Conservation (phyloP, 371 early-diverging fungal genomes). For the Coemansia sp. region DNA sequence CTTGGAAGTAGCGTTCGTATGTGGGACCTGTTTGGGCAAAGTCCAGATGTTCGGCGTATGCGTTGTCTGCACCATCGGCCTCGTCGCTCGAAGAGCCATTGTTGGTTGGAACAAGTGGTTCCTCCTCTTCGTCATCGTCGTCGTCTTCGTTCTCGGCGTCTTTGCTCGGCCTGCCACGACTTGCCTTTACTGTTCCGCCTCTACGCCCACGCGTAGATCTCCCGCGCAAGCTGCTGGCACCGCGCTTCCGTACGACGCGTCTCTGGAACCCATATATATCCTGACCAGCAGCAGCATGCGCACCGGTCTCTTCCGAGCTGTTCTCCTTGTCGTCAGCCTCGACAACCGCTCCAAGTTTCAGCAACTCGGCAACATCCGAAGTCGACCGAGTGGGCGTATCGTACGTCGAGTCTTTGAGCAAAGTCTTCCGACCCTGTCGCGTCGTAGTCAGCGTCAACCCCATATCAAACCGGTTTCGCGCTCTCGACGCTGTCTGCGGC, state of each 20-base stretch:
- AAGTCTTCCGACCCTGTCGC: constrained; percentile 29
- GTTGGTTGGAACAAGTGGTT: neutral
- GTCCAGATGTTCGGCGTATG: constrained; percentile 25
- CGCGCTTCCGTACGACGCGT: constrained; percentile 21
- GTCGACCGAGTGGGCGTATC: constrained; percentile 23
- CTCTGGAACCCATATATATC: constrained; percentile 43
- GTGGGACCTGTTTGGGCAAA: constrained; percentile 51
- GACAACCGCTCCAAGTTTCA: constrained; percentile 32
- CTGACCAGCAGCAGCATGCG: constrained; percentile 25
- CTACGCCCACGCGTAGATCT: constrained; percentile 21
- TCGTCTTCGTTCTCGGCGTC: constrained; percentile 14
- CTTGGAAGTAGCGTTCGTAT: constrained; percentile 74
- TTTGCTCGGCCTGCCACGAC: neutral
- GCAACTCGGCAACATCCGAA: constrained; percentile 30
- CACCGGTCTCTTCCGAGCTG: constrained; percentile 35
- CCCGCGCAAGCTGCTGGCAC: constrained; percentile 4
- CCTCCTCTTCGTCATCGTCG: constrained; percentile 14
- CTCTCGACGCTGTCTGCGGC: constrained; percentile 13
- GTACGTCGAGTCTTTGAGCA: constrained; percentile 25
- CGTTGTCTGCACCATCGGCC: constrained; percentile 19
- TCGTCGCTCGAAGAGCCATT: constrained; percentile 4
- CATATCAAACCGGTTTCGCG: constrained; percentile 40
- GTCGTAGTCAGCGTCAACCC: constrained; percentile 39
- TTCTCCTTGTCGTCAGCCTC: constrained; percentile 47
- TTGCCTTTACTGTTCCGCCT: constrained; percentile 8